Conservation (phyloP, 1,284 basidiomycete genomes). For the Fomes fomentarius region DNA sequence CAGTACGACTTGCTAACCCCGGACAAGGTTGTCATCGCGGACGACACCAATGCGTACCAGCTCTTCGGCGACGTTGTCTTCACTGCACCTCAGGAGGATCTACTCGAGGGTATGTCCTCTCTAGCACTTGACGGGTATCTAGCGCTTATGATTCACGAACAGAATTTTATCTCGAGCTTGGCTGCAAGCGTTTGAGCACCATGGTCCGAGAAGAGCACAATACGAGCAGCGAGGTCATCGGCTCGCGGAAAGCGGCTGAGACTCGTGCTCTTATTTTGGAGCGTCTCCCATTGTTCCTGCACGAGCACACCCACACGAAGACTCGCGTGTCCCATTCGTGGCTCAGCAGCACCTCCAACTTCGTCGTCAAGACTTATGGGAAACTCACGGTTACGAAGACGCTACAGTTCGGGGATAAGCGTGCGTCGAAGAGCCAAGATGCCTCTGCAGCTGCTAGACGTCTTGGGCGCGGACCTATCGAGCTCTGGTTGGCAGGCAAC, state of each 20-base stretch:
- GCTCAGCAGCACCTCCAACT: slow-evolving; percentile 75
- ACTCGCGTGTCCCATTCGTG: slow-evolving; percentile 75
- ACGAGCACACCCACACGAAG: slow-evolving; percentile 80
- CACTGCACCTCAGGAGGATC: slow-evolving; percentile 89
- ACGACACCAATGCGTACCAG: slow-evolving; percentile 78
- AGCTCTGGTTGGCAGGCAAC: slow-evolving; percentile 77
- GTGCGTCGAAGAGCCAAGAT: slow-evolving; percentile 59
- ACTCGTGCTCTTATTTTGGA: slow-evolving; percentile 77
- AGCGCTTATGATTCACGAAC: not conserved
- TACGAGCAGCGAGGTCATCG: slow-evolving; percentile 54
- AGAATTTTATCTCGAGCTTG: slow-evolving; percentile 72
- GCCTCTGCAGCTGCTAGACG: slow-evolving; percentile 78
- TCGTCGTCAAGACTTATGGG: slow-evolving; percentile 68
- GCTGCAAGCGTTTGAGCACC: slow-evolving; percentile 71
- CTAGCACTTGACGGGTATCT: slow-evolving; percentile 7
- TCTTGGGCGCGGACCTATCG: slow-evolving; percentile 61
- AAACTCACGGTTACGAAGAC: slow-evolving; percentile 66
- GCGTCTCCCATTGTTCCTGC: slow-evolving; percentile 88
- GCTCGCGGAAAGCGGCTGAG: slow-evolving; percentile 51
- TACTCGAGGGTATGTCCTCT: slow-evolving; percentile 63
- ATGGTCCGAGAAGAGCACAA: slow-evolving; percentile 81
- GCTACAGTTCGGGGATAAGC: slow-evolving; percentile 53
- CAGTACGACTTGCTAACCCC: slow-evolving; percentile 67
- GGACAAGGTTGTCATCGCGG: slow-evolving; percentile 74
- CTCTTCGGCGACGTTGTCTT: slow-evolving; percentile 80